Percentiles rank a stretch among this genome's conserved stretches.
Evolutionary conservation across 169 alveolate genomes (phyloP).

Genomic region (Eimeria maxima): DNA sequence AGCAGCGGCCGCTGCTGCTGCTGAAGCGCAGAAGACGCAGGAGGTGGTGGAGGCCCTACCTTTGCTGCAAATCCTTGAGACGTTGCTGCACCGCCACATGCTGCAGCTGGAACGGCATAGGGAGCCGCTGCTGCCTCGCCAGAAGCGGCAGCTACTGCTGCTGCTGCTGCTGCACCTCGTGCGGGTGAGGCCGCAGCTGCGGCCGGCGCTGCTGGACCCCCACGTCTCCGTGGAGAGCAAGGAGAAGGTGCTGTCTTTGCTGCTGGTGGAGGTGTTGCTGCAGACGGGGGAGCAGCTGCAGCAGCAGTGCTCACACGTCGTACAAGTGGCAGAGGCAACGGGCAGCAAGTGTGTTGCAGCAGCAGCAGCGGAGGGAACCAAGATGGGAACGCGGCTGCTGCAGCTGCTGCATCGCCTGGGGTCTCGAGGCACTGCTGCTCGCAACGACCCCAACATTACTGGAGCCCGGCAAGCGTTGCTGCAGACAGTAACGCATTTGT

Average conservation of each 20-base stretch:
- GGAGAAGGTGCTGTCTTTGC: slow-evolving; percentile 14
- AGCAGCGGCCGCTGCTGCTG: slow-evolving; percentile 64
- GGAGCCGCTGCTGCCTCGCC: slow-evolving; percentile 71
- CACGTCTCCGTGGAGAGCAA: slow-evolving; percentile 2
- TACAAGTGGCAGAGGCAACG: background rate
- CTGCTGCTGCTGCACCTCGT: slow-evolving; percentile 49
- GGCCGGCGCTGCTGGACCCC: slow-evolving; percentile 50
- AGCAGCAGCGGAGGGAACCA: slow-evolving; percentile 66
- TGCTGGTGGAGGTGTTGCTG: slow-evolving; percentile 56
- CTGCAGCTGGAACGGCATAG: slow-evolving; percentile 66
- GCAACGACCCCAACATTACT: background rate
- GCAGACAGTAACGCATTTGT: slow-evolving; percentile 15
- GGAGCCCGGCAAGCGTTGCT: slow-evolving; percentile 45
- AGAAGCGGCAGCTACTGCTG: slow-evolving; percentile 70
- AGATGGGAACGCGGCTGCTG: slow-evolving; percentile 44
- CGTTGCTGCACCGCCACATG: slow-evolving; percentile 49
- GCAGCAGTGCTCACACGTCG: slow-evolving; percentile 4
- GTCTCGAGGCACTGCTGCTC: slow-evolving; percentile 26
- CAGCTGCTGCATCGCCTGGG: slow-evolving; percentile 66
- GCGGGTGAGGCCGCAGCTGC: slow-evolving; percentile 41
- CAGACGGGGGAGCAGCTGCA: slow-evolving; percentile 50
- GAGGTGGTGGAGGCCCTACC: slow-evolving; percentile 31
- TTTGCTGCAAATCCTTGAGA: slow-evolving; percentile 41
- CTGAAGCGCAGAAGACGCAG: background rate
- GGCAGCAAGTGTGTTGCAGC: slow-evolving; percentile 57